These are phyloP conservation scores for Cenchrus purpureus DNA, from an alignment of 176 grass and related monocot species.

Conservation along the genomic window DNA sequence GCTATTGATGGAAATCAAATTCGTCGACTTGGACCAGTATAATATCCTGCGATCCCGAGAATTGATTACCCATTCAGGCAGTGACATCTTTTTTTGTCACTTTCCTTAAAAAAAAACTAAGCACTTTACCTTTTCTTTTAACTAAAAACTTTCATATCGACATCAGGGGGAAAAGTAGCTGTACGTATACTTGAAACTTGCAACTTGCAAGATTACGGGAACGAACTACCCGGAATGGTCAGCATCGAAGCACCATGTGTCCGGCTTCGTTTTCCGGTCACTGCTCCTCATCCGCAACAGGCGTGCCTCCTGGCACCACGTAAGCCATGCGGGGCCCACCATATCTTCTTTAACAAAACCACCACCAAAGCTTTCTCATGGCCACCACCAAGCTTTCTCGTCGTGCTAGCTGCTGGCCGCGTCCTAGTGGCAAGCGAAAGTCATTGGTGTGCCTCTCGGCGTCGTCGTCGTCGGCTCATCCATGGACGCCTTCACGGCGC, in stretches of 20 bases:
- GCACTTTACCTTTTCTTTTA: too few relatives aligned
- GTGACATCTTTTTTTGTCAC: background rate
- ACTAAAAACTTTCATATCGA: too few relatives aligned
- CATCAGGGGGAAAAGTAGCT: background rate
- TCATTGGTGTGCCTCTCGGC: background rate
- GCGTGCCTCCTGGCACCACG: conserved; percentile 46
- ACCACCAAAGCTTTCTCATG: conserved; percentile 60
- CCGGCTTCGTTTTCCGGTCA: background rate
- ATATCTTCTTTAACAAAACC: conserved; percentile 48
- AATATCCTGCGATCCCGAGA: background rate
- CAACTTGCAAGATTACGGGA: background rate
- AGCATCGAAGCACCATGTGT: background rate
- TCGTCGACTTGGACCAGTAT: background rate
- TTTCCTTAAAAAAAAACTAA: too few relatives aligned
- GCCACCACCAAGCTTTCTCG: conserved; percentile 7
- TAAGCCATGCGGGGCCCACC: conserved; percentile 34
- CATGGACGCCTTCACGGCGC: conserved; percentile 57
- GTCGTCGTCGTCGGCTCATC: conserved; percentile 4
- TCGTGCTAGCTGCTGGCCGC: conserved; percentile 6
- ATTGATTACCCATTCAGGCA: background rate
- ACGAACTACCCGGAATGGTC: background rate
- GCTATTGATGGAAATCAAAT: conserved; percentile 15
- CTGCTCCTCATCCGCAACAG: conserved; percentile 48
- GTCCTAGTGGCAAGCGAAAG: background rate
- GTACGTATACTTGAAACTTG: background rate